Conservation (phyloP, 495 filamentous ascomycete species). For the Aspergillus cristatus region DNA sequence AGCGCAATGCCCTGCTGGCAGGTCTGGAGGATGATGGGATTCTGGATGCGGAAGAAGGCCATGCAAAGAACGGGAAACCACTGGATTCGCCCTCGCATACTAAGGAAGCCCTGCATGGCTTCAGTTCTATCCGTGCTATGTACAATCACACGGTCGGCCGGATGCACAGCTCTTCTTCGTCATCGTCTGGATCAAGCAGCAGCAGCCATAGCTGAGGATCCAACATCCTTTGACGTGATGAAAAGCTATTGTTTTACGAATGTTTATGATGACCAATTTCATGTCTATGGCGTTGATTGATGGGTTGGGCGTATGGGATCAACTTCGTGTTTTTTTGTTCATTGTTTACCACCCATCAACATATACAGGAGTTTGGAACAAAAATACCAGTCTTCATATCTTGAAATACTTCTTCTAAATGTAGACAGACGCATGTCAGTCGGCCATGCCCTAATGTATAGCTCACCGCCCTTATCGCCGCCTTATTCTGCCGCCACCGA, state of each 20-base stretch:
- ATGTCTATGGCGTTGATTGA: too few relatives aligned
- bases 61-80: slow-evolving; percentile 1
- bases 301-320: too few relatives aligned
- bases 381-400: too few relatives aligned
- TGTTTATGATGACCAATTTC: too few relatives aligned
- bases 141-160: slow-evolving; percentile 11
- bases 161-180: slow-evolving; percentile 4
- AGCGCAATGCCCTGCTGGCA: slow-evolving; percentile 25
- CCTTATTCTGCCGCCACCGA: slow-evolving; percentile 14
- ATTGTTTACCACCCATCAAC: too few relatives aligned
- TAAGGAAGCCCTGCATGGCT: slow-evolving; percentile 11
- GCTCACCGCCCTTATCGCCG: slow-evolving; percentile 16
- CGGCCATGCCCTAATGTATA: slow-evolving; percentile 7
- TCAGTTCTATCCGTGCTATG: too few relatives aligned
- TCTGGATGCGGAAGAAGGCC: slow-evolving; percentile 22
- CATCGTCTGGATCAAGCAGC: slow-evolving; percentile 9
- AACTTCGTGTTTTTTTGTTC: too few relatives aligned
- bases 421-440: too few relatives aligned
- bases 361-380: too few relatives aligned
- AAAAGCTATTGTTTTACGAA: background rate
- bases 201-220: slow-evolving; percentile 12
- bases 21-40: slow-evolving; percentile 24
- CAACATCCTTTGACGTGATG: too few relatives aligned
- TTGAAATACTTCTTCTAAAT: too few relatives aligned
- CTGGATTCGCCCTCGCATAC: slow-evolving; percentile 9